Evolutionary conservation across 352 stramenopile species (phyloP), one percentile per base, ranked within the genome.

Genomic region (Phytophthora aleatoria): DNA sequence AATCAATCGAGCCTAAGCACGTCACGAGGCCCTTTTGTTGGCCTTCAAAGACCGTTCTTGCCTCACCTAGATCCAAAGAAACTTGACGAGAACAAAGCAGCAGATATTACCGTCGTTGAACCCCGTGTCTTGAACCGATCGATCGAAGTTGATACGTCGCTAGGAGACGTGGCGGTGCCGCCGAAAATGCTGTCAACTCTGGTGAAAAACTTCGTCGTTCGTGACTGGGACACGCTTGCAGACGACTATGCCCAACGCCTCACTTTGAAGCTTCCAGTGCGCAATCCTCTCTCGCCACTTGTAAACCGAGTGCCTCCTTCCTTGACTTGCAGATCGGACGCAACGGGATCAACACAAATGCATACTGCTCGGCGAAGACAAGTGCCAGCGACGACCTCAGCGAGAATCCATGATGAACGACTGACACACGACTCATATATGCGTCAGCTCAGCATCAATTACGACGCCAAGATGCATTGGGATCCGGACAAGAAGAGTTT

Each of bases 101-200:
- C 43, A 20, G 24, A 12, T 5, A 27, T 51, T 20, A 20, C 20
- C 20, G 20, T 20, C 0, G 20, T 20, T 20, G 56, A 41, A 24
- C 36, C 7, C 41, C 48, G 38, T 6, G 9, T 11, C 20, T 33
- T 60, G 5, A 66, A 43, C 16, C 31, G 30, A 56, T 7, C 39
- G n/a, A 27, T 69, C 38, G 39, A 65, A 35, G 49, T 67, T 28
- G 38, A 61, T 39, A 57, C 42, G 0, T 71, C 49, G 1, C 42
- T 71, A 38, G 62, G 49, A 39, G 63, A 71, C 24, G 66, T 76
- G 16, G 62, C 64, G 6, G 36, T 15, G 3, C 73, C 76, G 3
- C 76, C 76, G 15, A 77, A 71, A 33, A 78, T 85, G 76, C 73
- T 85, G 7, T 85, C 76, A 41, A 71, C 64, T 1, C 69, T 74